Evolutionary conservation across 345 rosid genomes (phyloP), one percentile per base, ranked within the genome.

Genomic region (Hibiscus trionum): DNA sequence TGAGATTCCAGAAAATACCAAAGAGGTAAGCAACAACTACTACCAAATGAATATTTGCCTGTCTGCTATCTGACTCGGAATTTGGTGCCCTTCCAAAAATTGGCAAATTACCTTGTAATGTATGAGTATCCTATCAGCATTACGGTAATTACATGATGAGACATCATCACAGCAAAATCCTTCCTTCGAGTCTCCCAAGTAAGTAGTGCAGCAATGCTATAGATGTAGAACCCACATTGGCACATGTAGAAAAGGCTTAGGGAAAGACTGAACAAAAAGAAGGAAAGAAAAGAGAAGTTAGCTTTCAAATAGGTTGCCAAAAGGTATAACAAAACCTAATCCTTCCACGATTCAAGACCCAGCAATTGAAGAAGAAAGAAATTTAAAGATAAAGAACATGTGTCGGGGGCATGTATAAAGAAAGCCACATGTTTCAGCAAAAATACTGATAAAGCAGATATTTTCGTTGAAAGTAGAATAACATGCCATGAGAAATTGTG

Each of bases 141-240:
- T 77, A 88, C 92, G 8, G 99, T 89, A 73, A 92, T 85, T 52
- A 95, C 84, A 91, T 95, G 99, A 84, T 95, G 99, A 74, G 98
- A 88, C 97, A 93, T 95, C 99, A 93, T 95, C 50, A 95, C 98
- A 74, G 93, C 64, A 80, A 92, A 92, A 82, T 95, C 99, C 75
- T 95, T 95, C 77, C 99, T 84, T 80, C 94, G 88, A 27, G 97
- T 95, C 81, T 95, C 99, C 99, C 99, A 90, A 8, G 77, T 74
- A 73, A 90, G 87, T 64, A 95, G 90, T 4, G 99, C 98, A 75
- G 88, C 93, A 75, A 90, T 86, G 82, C 88, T 88, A 71, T 85
- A 89, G 58, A 82, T 66, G 82, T 93, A 89, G 83, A 95, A 92
- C 49, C 99, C 99, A 62, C 96, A 90, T 80, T 92, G 93, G 85